Conservation (phyloP, 768 basidiomycete species). For the Russula sp. region DNA sequence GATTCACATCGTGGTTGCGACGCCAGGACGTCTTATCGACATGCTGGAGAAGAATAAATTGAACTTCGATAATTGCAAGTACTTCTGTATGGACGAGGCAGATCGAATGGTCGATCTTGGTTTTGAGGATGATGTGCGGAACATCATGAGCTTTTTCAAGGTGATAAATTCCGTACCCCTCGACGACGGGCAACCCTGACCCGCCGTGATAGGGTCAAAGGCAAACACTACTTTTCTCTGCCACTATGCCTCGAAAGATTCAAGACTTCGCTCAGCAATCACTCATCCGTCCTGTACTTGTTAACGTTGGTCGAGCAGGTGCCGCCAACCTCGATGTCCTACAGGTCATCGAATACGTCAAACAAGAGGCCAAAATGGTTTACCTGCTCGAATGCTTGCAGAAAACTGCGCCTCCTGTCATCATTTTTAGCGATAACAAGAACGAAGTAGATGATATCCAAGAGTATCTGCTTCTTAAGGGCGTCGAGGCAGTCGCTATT, state of each 20-base stretch:
- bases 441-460: conserved; percentile 99
- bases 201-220: conserved; percentile 68
- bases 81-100: conserved; percentile 97
- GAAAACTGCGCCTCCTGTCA: conserved; percentile 96
- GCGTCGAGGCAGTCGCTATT: conserved; percentile 97
- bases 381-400: conserved; percentile 96
- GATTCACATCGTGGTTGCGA: conserved; percentile 93
- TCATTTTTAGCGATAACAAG: conserved; percentile 98
- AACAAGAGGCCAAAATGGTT: conserved; percentile 99
- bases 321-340: conserved; percentile 96
- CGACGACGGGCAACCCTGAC: not conserved
- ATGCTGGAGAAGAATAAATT: conserved; percentile 96
- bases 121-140: conserved; percentile 97
- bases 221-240: conserved; percentile 95
- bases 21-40: conserved; percentile 93
- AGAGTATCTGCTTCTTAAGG: conserved; percentile 93
- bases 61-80: conserved; percentile 91
- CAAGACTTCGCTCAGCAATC: conserved; percentile 98
- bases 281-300: conserved; percentile 85
- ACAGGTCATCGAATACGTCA: conserved; percentile 97
- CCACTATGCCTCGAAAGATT: conserved; percentile 98
- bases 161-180: conserved; percentile 34
- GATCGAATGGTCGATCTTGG: conserved; percentile 99
- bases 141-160: conserved; percentile 99
- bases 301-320: conserved; percentile 97